Base-by-base conservation (phyloP, 192 early-diverging fungal genomes). In the Backusella tuberculispora region DNA sequence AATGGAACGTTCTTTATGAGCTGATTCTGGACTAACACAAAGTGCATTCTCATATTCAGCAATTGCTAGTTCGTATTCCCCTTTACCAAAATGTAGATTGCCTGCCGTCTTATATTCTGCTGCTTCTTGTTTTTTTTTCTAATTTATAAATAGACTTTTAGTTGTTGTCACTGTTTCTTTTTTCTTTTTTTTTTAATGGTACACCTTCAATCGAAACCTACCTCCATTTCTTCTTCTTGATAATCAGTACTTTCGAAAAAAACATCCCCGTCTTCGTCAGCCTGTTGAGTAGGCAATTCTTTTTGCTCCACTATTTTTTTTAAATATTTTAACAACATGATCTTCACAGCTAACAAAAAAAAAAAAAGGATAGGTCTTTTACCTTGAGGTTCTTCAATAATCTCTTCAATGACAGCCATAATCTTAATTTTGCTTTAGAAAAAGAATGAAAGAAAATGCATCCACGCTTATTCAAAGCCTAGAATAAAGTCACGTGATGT, bases 401-500 rank as follows among this genome's bases (percentile, higher is more conserved):
- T 81, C 29, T 84, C 83, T 66, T 84, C 83, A 44, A 84, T 84
- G 60, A 84, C 48, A 17, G 83, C 83, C 83, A 84, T 83, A 63
- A 45, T 72, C 38, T 38, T 8, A 26, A 38, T 4, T 26, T 24
- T 4, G 12, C 19, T 56, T 10, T 56, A 50, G 15, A 17, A 15
- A 60, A 26, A 60, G 21, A 60, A 26, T 26, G 21, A 60, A 26
- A 26, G 12, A 14, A 14, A 53, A 13, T 21, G n/a, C 29, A 34
- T 34, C 2, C 29, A 34, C 29, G 29, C 29, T 1, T 10, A 29
- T 1, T 26, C 0, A 26, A 12, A 60, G 1, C 9, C 21, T 24
- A 56, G 19, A 24, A 2, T 21, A 10, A 19, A n/a, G n/a, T 6
- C 19, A 50, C 42, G 10, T 46, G 12, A 0, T n/a, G 1, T 26